Evolutionary conservation across 2,329 filamentous ascomycete species (phyloP), one percentile per base, ranked within the genome.

Genomic region (Anisogramma anomala): DNA sequence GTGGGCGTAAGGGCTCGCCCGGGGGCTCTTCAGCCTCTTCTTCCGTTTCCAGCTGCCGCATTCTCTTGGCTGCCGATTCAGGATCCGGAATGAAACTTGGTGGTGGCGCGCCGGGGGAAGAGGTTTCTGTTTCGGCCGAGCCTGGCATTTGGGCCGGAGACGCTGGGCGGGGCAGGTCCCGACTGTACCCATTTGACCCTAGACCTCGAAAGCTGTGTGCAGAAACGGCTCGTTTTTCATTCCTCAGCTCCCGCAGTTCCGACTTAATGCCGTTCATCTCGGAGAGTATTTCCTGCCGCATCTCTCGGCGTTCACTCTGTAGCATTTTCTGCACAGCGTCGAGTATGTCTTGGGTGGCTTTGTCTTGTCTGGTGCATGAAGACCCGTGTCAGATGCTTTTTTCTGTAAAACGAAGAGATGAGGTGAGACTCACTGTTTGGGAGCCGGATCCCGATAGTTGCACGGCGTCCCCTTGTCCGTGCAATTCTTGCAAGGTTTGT

Each of bases 351-450:
- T 69, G 63, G 13, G 73, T 66, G 3, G 72, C 67, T 56, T 78
- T 80, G 53, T 80, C 76, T 48, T 72, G 68, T 41, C 71, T 74
- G 6, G 11, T 39, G 8, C 18, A 32, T 35, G 6, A 33, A 25
- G n/a, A n/a, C n/a, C n/a, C 18, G 31, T 41, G 36, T 17, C n/a
- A 23, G 20, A 43, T 3, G 2, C n/a, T n/a, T n/a, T n/a, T n/a
- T n/a, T n/a, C n/a, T n/a, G n/a, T n/a, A n/a, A n/a, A n/a, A n/a
- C n/a, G n/a, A n/a, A n/a, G n/a, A n/a, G n/a, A n/a, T n/a, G n/a
- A n/a, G n/a, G n/a, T n/a, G n/a, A n/a, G n/a, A 67, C 82, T 58
- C 70, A 94, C 84, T 93, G 89, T 56, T 93, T 91, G 13, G 86
- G 86, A 17, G 86, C 83, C 5, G 91, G 82, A 55, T 95, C 88